Percentiles rank a stretch among this genome's conserved stretches.
Evolutionary conservation across 768 basidiomycete species (phyloP).

Genomic region (Tricholoma sp.): DNA sequence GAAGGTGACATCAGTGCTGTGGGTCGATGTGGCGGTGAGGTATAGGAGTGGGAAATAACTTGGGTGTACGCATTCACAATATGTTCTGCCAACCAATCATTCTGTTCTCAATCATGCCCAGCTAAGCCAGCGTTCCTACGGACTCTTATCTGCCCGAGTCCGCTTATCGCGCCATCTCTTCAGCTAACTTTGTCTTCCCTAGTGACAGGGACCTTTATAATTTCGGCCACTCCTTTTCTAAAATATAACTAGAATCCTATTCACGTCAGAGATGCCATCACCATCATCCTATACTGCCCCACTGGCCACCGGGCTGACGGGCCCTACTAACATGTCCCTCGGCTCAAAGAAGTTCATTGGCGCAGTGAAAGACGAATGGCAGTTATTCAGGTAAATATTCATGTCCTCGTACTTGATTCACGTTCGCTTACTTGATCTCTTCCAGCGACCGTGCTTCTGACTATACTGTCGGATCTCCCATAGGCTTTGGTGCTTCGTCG

Average conservation of each 20-base stretch:
- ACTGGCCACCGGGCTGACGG: neutral
- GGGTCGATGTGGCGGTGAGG: too few species aligned
- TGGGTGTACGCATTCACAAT: too few species aligned
- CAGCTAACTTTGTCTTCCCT: neutral
- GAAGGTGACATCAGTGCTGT: too few species aligned
- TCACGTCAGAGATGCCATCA: conserved; percentile 12
- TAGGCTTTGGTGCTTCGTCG: conserved; percentile 90
- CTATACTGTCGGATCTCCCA: conserved; percentile 71
- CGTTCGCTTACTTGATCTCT: conserved; percentile 6
- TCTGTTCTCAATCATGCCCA: too few species aligned
- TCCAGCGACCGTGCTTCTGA: conserved; percentile 62
- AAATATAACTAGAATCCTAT: conserved; percentile 1
- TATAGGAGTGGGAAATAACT: too few species aligned
- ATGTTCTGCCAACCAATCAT: too few species aligned
- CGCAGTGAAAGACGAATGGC: conserved; percentile 81
- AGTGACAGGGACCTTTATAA: conserved; percentile 1
- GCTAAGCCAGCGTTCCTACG: neutral
- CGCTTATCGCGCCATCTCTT: neutral
- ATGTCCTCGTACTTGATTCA: neutral
- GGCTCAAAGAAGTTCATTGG: conserved; percentile 52
- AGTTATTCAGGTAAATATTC: conserved; percentile 60
- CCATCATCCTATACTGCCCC: neutral
- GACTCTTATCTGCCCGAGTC: neutral
- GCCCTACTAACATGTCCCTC: conserved; percentile 5
- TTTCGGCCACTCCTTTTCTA: neutral